Evolutionary conservation across 352 stramenopile species (phyloP).

Genomic region (Phytophthora brassicae): DNA sequence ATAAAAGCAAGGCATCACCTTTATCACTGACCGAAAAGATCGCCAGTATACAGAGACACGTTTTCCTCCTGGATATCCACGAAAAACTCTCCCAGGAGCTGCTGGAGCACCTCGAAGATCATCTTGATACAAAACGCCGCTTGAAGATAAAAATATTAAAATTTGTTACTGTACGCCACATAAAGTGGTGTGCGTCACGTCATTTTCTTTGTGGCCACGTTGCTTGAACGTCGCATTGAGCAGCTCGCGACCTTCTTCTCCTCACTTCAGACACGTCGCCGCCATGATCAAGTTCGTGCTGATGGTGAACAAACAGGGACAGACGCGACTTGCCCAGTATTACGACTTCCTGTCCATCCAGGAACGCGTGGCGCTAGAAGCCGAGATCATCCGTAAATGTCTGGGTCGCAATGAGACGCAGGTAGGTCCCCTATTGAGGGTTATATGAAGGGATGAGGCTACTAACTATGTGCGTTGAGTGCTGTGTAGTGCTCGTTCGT

Average conservation of each 20-base stretch:
- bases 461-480: neutral
- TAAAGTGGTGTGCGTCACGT: neutral
- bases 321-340: constrained; percentile 99
- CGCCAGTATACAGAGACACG: constrained; percentile 66
- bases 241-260: neutral
- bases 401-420: constrained; percentile 97
- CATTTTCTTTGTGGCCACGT: constrained; percentile 4
- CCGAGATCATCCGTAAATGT: constrained; percentile 99
- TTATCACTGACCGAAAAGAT: constrained; percentile 57
- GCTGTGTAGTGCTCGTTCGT: constrained; percentile 97
- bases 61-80: constrained; percentile 55
- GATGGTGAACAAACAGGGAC: constrained; percentile 99
- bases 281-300: constrained; percentile 95
- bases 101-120: constrained; percentile 55
- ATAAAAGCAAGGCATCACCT: neutral
- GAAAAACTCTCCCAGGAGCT: constrained; percentile 70
- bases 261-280: neutral
- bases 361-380: constrained; percentile 97
- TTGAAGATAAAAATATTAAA: neutral
- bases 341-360: constrained; percentile 99
- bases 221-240: constrained; percentile 17
- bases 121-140: constrained; percentile 29
- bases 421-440: constrained; percentile 28
- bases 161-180: constrained; percentile 3
- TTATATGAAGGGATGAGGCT: neutral